Evolutionary conservation across 2,329 filamentous ascomycete genomes (phyloP), one percentile per base, ranked within the genome.

Genomic region (Colletotrichum sp.): DNA sequence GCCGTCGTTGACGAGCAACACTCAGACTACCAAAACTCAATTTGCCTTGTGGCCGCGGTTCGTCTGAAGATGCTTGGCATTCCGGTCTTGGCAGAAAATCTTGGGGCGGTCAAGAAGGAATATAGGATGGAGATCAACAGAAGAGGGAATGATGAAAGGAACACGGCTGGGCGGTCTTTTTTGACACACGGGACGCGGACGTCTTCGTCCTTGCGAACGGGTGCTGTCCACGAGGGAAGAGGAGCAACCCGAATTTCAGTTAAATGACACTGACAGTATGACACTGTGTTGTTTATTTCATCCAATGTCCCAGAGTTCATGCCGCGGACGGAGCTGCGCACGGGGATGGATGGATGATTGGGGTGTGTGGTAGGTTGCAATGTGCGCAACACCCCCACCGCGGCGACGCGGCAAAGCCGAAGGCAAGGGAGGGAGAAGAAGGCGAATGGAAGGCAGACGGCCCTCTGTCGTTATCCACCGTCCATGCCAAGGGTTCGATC

Each of bases 321-420:
- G 34, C 34, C 21, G 61, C 63, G 68, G 32, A 72, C 72, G 63
- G 32, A 52, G 30, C 61, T 32, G 39, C 61, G 15, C 32, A 36
- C 21, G 61, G 55, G 72, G 67, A 59, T 39, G 15, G 15, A 59
- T 30, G 57, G 57, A 12, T n/a, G 48, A 34, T 32, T 68, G 28
- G 28, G 48, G 57, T 48, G 43, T 39, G 39, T 43, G 63, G 21
- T n/a, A 26, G 48, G 66, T 68, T 39, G 52, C 66, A 68, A 32
- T 52, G n/a, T 21, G 43, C n/a, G 34, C 61, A 18, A 15, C 52
- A 18, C 36, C 59, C 77, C 84, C 78, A 74, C 82, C 73, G 80
- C 82, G 80, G 52, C 83, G 77, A 24, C 80, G 84, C 78, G 80
- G 86, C 76, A 71, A 66, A 66, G 55, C 61, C 65, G 76, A 72